Evolutionary conservation across 1,284 basidiomycete species (phyloP).

Genomic region (Pseudozyma hubeiensis): DNA sequence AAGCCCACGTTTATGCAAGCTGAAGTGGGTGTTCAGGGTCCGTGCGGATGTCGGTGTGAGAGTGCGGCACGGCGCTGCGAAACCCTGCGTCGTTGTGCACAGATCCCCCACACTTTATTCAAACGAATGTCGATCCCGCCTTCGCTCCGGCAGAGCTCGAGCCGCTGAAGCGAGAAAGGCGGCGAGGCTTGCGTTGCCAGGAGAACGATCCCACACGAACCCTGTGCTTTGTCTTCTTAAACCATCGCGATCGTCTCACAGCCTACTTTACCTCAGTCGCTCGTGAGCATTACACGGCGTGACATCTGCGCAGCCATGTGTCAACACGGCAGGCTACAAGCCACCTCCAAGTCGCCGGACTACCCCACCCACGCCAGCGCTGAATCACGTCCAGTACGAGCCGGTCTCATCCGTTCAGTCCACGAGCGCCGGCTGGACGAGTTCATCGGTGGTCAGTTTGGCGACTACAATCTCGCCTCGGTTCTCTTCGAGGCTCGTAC

Average conservation of each 20-base stretch:
- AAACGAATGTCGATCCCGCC: slow-evolving; percentile 5
- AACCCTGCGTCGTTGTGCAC: slow-evolving; percentile 26
- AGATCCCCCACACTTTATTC: slow-evolving; percentile 20
- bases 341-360: slow-evolving; percentile 31
- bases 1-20: neutral
- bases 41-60: slow-evolving; percentile 20
- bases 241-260: neutral
- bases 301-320: slow-evolving; percentile 27
- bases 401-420: slow-evolving; percentile 52
- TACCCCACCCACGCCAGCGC: slow-evolving; percentile 40
- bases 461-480: slow-evolving; percentile 59
- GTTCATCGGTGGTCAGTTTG: slow-evolving; percentile 58
- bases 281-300: neutral
- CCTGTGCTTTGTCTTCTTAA: neutral
- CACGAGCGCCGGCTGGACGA: slow-evolving; percentile 57
- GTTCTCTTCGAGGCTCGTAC: slow-evolving; percentile 59
- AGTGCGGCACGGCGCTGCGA: slow-evolving; percentile 1
- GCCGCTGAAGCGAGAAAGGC: neutral
- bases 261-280: neutral
- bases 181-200: neutral
- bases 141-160: neutral
- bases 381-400: slow-evolving; percentile 51
- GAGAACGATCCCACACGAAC: too few species aligned
- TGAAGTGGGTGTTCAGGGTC: slow-evolving; percentile 19
- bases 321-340: slow-evolving; percentile 38